phyloP scores from a whole-genome alignment of 192 early-diverging fungal genomes.

The Backusella morwellensis region DNA sequence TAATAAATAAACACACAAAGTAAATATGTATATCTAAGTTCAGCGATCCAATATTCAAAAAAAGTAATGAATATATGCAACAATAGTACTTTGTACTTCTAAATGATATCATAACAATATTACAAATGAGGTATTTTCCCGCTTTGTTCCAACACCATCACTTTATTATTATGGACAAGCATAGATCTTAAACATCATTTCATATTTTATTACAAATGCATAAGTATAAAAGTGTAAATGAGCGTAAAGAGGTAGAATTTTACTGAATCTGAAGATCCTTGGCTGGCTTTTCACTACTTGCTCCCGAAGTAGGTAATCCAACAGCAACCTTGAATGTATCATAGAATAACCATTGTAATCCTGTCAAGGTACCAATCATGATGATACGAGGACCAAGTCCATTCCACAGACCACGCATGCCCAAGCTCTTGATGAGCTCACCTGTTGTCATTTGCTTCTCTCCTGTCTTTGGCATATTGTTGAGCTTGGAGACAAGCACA shows the following conservation, averaged over 20 bases:
- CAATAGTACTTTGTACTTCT: too few relatives aligned
- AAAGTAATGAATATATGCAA: too few relatives aligned
- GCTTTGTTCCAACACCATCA: too few relatives aligned
- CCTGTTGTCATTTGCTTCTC: slow-evolving; percentile 23
- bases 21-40: not conserved
- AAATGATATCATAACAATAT: too few relatives aligned
- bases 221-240: too few relatives aligned
- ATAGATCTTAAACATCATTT: too few relatives aligned
- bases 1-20: not conserved
- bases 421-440: slow-evolving; percentile 53
- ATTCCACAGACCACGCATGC: slow-evolving; percentile 68
- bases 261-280: too few relatives aligned
- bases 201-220: too few relatives aligned
- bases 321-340: slow-evolving; percentile 72
- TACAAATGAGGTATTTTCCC: too few relatives aligned
- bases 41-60: too few relatives aligned
- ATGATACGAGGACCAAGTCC: slow-evolving; percentile 84
- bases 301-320: slow-evolving; percentile 31
- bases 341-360: slow-evolving; percentile 83
- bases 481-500: slow-evolving; percentile 66
- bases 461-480: slow-evolving; percentile 25
- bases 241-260: too few relatives aligned
- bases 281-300: not conserved
- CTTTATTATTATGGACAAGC: too few relatives aligned
- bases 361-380: slow-evolving; percentile 92